Evolutionary conservation across 108 stramenopile species (phyloP).

Genomic region (Skeletonema marinoi): DNA sequence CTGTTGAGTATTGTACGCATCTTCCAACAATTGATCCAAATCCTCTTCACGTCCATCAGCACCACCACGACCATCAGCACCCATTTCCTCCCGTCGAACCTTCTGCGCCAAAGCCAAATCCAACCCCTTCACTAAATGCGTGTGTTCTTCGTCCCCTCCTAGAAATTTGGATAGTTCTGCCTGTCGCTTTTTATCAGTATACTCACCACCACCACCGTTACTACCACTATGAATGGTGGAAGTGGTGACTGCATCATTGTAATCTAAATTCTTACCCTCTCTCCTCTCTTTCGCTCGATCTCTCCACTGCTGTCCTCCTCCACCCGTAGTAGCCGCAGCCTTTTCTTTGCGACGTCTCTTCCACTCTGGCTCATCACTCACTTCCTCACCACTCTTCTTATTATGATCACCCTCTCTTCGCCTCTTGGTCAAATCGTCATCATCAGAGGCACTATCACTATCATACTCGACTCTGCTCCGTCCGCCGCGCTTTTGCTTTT

Average conservation of each 20-base stretch:
- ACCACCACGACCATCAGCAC: not conserved
- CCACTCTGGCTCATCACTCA: conserved; percentile 29
- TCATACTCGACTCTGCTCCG: conserved; percentile 31
- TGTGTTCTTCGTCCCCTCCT: conserved; percentile 86
- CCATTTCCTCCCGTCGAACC: conserved; percentile 59
- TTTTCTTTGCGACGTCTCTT: conserved; percentile 35
- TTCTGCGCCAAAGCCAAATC: conserved; percentile 86
- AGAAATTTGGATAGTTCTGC: conserved; percentile 80
- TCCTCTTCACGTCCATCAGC: conserved; percentile 1
- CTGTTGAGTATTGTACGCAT: conserved; percentile 3
- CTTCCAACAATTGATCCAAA: conserved; percentile 46
- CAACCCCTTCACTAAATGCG: conserved; percentile 90
- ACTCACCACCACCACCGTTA: not conserved
- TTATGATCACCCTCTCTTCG: conserved; percentile 6
- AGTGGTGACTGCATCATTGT: not conserved
- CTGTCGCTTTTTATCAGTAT: conserved; percentile 37
- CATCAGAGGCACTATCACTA: conserved; percentile 2
- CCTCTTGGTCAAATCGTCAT: not conserved
- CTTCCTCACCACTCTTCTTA: conserved; percentile 38
- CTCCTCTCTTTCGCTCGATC: conserved; percentile 88
- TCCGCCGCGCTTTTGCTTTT: conserved; percentile 4
- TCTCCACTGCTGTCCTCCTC: conserved; percentile 50
- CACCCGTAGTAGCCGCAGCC: conserved; percentile 11
- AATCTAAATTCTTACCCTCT: conserved; percentile 58
- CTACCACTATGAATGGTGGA: not conserved